Percentiles rank a stretch among this genome's conserved stretches.
These are phyloP conservation scores for Phlegmacium glaucopus DNA, from an alignment of 768 basidiomycete species.

Conservation along the genomic window DNA sequence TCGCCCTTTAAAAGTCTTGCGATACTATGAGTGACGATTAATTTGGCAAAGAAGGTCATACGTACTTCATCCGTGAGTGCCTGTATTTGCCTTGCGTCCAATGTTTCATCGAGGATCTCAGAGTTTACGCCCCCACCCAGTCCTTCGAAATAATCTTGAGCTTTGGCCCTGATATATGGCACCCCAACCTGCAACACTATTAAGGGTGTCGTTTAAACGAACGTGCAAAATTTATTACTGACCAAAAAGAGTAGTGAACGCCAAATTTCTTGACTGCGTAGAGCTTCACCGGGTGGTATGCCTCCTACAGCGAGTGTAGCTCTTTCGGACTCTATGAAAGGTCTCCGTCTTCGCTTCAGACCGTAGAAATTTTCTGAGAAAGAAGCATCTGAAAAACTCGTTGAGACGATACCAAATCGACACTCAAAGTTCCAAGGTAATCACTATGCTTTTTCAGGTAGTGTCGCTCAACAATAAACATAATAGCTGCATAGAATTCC, in stretches of 20 bases:
- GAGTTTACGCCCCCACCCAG: constrained; percentile 76
- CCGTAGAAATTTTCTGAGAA: constrained; percentile 98
- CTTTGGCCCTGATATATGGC: constrained; percentile 87
- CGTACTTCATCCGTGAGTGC: constrained; percentile 53
- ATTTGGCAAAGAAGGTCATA: neutral
- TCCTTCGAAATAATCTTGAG: constrained; percentile 87
- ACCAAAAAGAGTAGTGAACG: constrained; percentile 81
- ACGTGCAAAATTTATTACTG: constrained; percentile 21
- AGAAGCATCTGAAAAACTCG: constrained; percentile 65
- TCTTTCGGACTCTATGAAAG: constrained; percentile 68
- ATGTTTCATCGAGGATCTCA: constrained; percentile 60
- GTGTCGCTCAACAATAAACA: constrained; percentile 88
- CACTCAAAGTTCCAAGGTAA: constrained; percentile 19
- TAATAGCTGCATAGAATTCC: constrained; percentile 87
- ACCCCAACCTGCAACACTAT: constrained; percentile 62
- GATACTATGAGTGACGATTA: neutral
- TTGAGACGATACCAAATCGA: neutral
- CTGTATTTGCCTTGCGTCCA: constrained; percentile 40
- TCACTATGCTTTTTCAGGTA: constrained; percentile 85
- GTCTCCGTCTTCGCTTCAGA: constrained; percentile 72
- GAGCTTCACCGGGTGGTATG: constrained; percentile 58
- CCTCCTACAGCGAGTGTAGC: constrained; percentile 66
- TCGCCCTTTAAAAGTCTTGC: constrained; percentile 50
- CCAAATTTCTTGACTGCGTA: constrained; percentile 67
- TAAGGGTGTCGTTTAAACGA: neutral